A percentile compares a stretch with the other conserved stretches of the same genome.
Conservation (phyloP, 2,329 filamentous ascomycete species). For the Sporothrix globosa region DNA sequence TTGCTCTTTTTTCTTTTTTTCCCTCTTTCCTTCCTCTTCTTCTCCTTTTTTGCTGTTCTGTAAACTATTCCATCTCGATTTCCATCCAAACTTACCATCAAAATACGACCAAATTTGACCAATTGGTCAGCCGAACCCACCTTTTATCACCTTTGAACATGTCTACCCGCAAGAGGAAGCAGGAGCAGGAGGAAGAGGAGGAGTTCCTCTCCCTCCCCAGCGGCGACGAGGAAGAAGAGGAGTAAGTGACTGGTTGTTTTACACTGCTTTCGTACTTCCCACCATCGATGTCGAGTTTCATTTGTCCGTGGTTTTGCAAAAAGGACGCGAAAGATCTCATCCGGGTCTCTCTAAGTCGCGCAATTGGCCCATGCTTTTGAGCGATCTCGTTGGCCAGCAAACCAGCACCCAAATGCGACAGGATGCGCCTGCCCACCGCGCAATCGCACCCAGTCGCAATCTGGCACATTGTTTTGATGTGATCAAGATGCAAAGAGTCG, state of each 20-base stretch:
- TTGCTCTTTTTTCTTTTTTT: conserved; percentile 36
- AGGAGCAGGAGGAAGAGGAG: conserved; percentile 54
- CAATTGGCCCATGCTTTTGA: conserved; percentile 14
- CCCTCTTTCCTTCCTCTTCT: conserved; percentile 35
- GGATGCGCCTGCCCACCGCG: conserved; percentile 10
- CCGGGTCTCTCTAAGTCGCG: conserved; percentile 10
- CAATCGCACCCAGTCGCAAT: neutral
- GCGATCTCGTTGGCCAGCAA: neutral
- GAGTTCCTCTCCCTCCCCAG: conserved; percentile 60
- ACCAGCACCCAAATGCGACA: conserved; percentile 19
- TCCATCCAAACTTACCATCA: conserved; percentile 31
- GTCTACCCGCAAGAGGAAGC: conserved; percentile 59
- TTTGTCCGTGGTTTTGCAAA: neutral
- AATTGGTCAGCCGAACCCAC: conserved; percentile 27
- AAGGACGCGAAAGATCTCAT: neutral
- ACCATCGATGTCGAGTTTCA: conserved; percentile 32
- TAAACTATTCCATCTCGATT: neutral
- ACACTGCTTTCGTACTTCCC: conserved; percentile 35
- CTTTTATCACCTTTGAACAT: conserved; percentile 41
- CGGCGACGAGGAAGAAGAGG: conserved; percentile 57
- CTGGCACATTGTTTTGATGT: neutral
- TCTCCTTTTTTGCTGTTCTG: conserved; percentile 28
- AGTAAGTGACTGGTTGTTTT: conserved; percentile 51
- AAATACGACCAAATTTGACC: conserved; percentile 17
- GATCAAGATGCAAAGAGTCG: neutral